These are phyloP conservation scores for Aspergillus sp. DNA, from an alignment of 2,329 filamentous ascomycete species.

Conservation along the genomic window DNA sequence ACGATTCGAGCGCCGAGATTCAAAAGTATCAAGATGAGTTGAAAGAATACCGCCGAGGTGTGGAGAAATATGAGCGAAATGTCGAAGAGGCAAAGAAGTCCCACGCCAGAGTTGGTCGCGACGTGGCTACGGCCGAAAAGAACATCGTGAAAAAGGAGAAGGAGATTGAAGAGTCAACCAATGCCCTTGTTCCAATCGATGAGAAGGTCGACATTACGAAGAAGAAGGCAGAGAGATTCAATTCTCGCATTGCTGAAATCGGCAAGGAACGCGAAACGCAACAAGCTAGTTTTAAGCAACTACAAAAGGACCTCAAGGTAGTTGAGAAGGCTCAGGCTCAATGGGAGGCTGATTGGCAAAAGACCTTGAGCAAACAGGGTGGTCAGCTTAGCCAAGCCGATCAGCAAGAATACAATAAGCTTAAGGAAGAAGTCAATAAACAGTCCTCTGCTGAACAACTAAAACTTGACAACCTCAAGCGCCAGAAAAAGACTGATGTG, in stretches of 20 bases:
- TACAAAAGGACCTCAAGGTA: constrained; percentile 74
- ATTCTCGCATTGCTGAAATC: constrained; percentile 68
- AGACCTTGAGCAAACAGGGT: constrained; percentile 81
- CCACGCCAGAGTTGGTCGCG: constrained; percentile 73
- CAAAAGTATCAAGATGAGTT: constrained; percentile 92
- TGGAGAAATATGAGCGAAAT: constrained; percentile 77
- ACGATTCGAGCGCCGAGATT: constrained; percentile 86
- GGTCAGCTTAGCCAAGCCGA: constrained; percentile 82
- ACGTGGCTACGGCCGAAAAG: constrained; percentile 79
- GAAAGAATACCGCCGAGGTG: constrained; percentile 84
- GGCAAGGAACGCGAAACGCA: constrained; percentile 75
- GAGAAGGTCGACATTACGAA: constrained; percentile 84
- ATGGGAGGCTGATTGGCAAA: constrained; percentile 85
- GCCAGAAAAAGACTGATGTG: constrained; percentile 86
- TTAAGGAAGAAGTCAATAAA: constrained; percentile 81
- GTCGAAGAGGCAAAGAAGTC: constrained; percentile 81
- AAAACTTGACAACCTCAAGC: constrained; percentile 80
- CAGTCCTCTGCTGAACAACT: constrained; percentile 78
- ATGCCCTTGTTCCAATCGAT: constrained; percentile 81
- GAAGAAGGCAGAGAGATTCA: constrained; percentile 67
- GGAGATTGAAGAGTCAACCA: constrained; percentile 82
- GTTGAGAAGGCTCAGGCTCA: constrained; percentile 88
- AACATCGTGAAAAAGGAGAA: constrained; percentile 83
- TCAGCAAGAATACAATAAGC: constrained; percentile 81
- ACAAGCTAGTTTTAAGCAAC: constrained; percentile 65